Evolutionary conservation across 2,329 filamentous ascomycete genomes (phyloP), one percentile per base, ranked within the genome.

Genomic region (Neofusicoccum ribis): DNA sequence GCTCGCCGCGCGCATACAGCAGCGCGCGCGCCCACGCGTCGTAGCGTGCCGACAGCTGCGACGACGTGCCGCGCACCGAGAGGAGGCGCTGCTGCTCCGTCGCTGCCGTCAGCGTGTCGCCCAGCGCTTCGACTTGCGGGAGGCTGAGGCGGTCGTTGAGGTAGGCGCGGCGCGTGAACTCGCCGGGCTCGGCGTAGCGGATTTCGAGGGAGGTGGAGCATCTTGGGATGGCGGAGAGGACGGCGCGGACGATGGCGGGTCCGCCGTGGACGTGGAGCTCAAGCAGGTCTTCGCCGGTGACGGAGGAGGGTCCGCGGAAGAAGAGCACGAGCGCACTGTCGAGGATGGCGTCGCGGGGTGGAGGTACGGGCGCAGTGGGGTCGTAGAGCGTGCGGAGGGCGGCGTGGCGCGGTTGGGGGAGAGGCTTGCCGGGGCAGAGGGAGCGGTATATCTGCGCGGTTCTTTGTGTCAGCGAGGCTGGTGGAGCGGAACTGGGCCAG

Each of bases 191-290:
- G 2, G 95, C 95, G 74, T 96, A 96, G 36, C 93, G 91, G 65
- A 97, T 88, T 70, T 52, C 1, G 41, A 15, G 27, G 15, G 34
- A 14, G 17, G 56, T 15, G 6, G 9, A 4, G 69, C 84, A 87
- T 49, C 79, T 78, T 0, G 91, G 85, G 65, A 99, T 91, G 4
- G 93, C 92, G 27, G 86, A 80, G 2, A 99, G 83, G 0, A 97
- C 91, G 1, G 94, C 92, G 72, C 91, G 93, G 50, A 97, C 90
- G 5, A 95, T 93, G 2, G 95, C 95, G 2, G 89, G 85, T 0
- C 95, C 94, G 34, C 95, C 95, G 73, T 99, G 95, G n/a, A 97
- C 86, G 72, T 99, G 95, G 5, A 99, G 79, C 76, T 99, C 95
- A 1, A 99, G 84, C 1, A 98, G 84, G 73, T 97, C 92, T 75